Evolutionary conservation across 345 rosid species (phyloP).

Genomic region (Arabidopsis arenosa): DNA sequence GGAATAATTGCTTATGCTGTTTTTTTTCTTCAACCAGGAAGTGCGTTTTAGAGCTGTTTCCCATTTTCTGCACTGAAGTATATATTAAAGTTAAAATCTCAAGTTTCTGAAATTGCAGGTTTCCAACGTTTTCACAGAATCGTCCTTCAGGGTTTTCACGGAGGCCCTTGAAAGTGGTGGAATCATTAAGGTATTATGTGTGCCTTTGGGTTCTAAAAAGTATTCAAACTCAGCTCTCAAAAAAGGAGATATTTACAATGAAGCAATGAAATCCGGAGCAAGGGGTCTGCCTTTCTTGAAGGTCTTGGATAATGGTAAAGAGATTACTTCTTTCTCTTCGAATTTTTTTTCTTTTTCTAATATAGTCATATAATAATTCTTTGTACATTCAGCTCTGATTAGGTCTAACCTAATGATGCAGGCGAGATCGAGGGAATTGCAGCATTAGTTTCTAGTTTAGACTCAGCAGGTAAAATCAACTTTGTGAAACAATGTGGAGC

Average conservation of each 20-base stretch:
- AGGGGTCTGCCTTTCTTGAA: constrained; percentile 95
- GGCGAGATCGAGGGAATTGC: constrained; percentile 77
- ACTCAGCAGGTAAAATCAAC: constrained; percentile 51
- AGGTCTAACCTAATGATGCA: constrained; percentile 32
- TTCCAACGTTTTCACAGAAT: constrained; percentile 67
- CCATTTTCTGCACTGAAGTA: neutral
- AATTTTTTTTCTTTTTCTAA: neutral
- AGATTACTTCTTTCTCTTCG: constrained; percentile 15
- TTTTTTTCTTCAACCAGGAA: neutral
- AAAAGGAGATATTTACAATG: constrained; percentile 84
- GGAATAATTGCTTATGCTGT: neutral
- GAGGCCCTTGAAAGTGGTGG: constrained; percentile 78
- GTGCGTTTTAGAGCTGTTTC: constrained; percentile 5
- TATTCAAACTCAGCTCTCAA: constrained; percentile 90
- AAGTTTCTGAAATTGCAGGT: constrained; percentile 64
- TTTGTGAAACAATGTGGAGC: constrained; percentile 71
- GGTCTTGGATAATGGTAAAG: constrained; percentile 84
- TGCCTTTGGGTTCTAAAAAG: constrained; percentile 73
- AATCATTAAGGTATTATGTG: constrained; percentile 73
- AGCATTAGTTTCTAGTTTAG: constrained; percentile 78
- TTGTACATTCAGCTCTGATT: constrained; percentile 4
- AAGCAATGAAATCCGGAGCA: constrained; percentile 94
- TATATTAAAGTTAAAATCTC: constrained; percentile 7
- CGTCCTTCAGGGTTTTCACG: constrained; percentile 78
- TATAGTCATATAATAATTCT: neutral